These are phyloP conservation scores for Thelephora terrestris DNA, from an alignment of 1,284 basidiomycete genomes.

Conservation along the genomic window DNA sequence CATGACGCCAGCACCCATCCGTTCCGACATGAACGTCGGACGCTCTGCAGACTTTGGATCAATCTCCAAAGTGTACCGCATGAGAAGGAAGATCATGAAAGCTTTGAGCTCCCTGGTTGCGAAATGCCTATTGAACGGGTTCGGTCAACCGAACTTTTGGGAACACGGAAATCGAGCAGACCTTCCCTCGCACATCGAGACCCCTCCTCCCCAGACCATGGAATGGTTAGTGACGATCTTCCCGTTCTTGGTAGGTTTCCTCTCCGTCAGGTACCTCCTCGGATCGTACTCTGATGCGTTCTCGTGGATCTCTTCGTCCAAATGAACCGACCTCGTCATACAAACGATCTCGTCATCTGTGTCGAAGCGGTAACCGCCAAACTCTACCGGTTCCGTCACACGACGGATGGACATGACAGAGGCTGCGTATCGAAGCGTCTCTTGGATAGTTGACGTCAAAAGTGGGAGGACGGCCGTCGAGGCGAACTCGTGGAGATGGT, in stretches of 20 bases:
- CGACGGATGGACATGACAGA: slow-evolving; percentile 21
- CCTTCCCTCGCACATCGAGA: slow-evolving; percentile 6
- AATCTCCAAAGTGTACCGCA: slow-evolving; percentile 8
- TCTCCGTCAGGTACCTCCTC: slow-evolving; percentile 12
- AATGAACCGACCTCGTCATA: slow-evolving; percentile 14
- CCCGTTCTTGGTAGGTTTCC: slow-evolving; percentile 13
- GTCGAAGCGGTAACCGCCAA: slow-evolving; percentile 13
- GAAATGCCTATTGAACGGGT: slow-evolving; percentile 8
- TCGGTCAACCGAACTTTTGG: background rate
- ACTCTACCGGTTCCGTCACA: slow-evolving; percentile 13
- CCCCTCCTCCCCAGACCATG: slow-evolving; percentile 15
- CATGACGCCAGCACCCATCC: slow-evolving; percentile 11
- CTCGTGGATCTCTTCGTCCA: slow-evolving; percentile 15
- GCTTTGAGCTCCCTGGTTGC: slow-evolving; percentile 12
- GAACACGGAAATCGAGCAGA: background rate
- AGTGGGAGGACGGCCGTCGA: slow-evolving; percentile 13
- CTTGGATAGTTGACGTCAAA: slow-evolving; percentile 22
- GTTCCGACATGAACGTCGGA: slow-evolving; percentile 7
- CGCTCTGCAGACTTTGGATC: slow-evolving; percentile 8
- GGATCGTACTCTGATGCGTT: slow-evolving; percentile 9
- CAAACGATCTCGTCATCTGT: slow-evolving; percentile 19
- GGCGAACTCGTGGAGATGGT: slow-evolving; percentile 9
- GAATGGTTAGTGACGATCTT: slow-evolving; percentile 14
- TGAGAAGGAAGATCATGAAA: slow-evolving; percentile 10
- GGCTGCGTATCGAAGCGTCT: slow-evolving; percentile 23